Evolutionary conservation across 306 rosid genomes (phyloP).

Genomic region (Ochetophila trinervis): DNA sequence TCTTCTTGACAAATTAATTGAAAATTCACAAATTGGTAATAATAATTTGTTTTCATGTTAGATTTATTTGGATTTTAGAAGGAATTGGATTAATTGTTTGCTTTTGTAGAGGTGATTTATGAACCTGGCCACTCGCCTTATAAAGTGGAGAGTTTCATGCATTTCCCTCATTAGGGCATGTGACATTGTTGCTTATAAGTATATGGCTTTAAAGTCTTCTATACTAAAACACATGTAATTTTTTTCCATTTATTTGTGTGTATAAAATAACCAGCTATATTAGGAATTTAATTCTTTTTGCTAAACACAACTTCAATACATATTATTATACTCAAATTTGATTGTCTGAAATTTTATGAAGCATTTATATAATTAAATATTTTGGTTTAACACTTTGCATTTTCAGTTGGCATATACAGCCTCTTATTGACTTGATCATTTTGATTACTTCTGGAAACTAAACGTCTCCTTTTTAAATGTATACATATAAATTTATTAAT

Average conservation of each 20-base stretch:
- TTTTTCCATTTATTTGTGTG: too few relatives aligned
- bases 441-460: neutral
- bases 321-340: too few relatives aligned
- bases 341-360: too few relatives aligned
- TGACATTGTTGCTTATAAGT: neutral
- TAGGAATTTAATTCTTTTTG: neutral
- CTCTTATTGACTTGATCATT: neutral
- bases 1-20: too few relatives aligned
- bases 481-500: neutral
- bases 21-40: too few relatives aligned
- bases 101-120: neutral
- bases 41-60: too few relatives aligned
- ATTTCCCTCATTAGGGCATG: constrained; percentile 8
- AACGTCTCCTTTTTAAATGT: neutral
- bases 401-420: too few relatives aligned
- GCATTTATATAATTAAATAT: too few relatives aligned
- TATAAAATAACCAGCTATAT: neutral
- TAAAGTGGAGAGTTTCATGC: constrained; percentile 14
- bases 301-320: too few relatives aligned
- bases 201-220: neutral
- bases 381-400: too few relatives aligned
- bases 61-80: too few relatives aligned
- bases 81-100: neutral
- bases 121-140: constrained; percentile 18
- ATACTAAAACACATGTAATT: neutral